Base-by-base conservation (phyloP, 2,329 filamentous ascomycete species). In the Phaeosphaeriaceae sp. region DNA sequence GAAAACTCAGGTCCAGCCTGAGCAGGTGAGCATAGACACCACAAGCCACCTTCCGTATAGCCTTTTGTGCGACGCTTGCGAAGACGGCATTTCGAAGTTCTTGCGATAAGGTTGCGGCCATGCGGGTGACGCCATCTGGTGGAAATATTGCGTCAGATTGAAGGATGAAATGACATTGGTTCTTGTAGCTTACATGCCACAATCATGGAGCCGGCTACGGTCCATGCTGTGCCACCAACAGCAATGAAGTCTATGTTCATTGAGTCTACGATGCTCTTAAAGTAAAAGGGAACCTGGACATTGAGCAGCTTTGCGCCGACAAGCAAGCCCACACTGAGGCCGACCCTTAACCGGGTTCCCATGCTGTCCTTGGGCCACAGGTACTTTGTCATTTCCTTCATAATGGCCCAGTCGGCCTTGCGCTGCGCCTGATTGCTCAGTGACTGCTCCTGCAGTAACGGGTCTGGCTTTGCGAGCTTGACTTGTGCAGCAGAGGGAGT, bases 231-330 rank as follows among this genome's bases (percentile, higher is more conserved):
- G 6, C 92, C 92, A n/a, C 92, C 93, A 5, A 90, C 77, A 13
- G 88, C 82, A n/a, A 85, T 83, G 70, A 96, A 87, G 73, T 99
- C 94, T 61, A 99, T 84, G 72, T 99, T 99, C 91, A 99, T 96
- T 16, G 90, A 87, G 74, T 99, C 95, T 34, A 99, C 90, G 58
- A 99, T 97, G 74, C 79, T 92, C 80, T 97, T 97, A 80, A 99
- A 99, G 80, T 97, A 99, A 72, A 99, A 99, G 0, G 94, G 94
- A 38, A 99, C 91, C 77, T 99, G 92, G 13, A 99, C 94, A 73
- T 97, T 99, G 67, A 99, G 68, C 63, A 85, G 85, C 81, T 99
- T 99, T 70, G 92, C 91, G 50, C 92, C 90, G 17, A 99, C 77
- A 30, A 99, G 81, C 55, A 99, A 77, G 6, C 82, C 85, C 3